These are phyloP conservation scores for Candida sanyiensis DNA, from an alignment of 805 yeast genomes.

Conservation along the genomic window DNA sequence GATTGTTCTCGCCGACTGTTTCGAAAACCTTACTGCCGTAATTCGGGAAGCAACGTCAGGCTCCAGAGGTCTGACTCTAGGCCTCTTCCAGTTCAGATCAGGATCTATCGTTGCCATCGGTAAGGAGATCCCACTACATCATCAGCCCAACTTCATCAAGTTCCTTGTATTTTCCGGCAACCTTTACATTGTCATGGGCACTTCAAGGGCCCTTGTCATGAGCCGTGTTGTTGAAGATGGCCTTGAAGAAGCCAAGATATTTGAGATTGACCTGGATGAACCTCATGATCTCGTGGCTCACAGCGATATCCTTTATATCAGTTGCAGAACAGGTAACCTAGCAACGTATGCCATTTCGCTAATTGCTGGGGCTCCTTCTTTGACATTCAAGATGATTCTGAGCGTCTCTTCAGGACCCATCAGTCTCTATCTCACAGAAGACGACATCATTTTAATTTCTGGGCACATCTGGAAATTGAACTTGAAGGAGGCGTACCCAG, in stretches of 20 bases:
- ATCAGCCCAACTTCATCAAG: slow-evolving; percentile 18
- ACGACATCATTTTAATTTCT: slow-evolving; percentile 17
- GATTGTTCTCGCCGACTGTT: slow-evolving; percentile 18
- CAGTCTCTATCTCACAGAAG: slow-evolving; percentile 10
- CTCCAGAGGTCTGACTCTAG: not conserved
- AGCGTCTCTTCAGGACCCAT: slow-evolving; percentile 18
- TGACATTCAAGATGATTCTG: not conserved
- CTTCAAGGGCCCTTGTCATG: slow-evolving; percentile 1
- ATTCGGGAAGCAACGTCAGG: slow-evolving; percentile 8
- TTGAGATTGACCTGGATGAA: slow-evolving; percentile 4
- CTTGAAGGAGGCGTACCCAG: slow-evolving; percentile 8
- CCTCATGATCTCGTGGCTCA: slow-evolving; percentile 21
- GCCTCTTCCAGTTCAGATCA: slow-evolving; percentile 4
- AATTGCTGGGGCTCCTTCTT: not conserved
- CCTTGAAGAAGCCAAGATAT: not conserved
- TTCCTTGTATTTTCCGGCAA: slow-evolving; percentile 9
- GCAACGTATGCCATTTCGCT: slow-evolving; percentile 5
- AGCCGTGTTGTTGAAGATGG: slow-evolving; percentile 5
- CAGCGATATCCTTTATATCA: slow-evolving; percentile 14
- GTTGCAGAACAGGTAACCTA: slow-evolving; percentile 22
- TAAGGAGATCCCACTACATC: not conserved
- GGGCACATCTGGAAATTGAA: slow-evolving; percentile 18
- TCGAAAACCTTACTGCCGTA: slow-evolving; percentile 12
- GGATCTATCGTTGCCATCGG: slow-evolving; percentile 8
- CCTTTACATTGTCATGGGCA: slow-evolving; percentile 13